Conservation (phyloP, 495 filamentous ascomycete genomes). For the Lophiotrema nucula region DNA sequence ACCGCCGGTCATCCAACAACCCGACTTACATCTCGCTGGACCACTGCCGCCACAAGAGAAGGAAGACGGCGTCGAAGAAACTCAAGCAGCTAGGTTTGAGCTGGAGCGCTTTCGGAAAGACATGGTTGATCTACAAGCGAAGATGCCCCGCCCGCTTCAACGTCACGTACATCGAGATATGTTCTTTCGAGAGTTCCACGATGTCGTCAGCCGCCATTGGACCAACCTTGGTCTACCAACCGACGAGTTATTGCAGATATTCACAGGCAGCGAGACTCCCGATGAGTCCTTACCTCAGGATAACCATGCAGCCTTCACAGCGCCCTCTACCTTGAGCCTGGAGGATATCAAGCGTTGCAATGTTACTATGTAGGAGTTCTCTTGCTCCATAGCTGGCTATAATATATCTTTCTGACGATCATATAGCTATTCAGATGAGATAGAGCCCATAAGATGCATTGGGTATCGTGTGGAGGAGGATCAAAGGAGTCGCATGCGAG, state of each 20-base stretch:
- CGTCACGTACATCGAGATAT: not conserved
- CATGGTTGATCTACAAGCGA: not conserved
- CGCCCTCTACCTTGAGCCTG: not conserved
- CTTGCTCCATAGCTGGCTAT: not conserved
- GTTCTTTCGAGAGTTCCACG: constrained; percentile 2
- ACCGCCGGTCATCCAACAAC: not conserved
- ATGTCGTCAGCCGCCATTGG: constrained; percentile 1
- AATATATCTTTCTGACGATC: not conserved
- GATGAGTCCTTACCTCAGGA: not conserved
- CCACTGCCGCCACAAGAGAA: not conserved
- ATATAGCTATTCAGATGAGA: not conserved
- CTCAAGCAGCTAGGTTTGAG: not conserved
- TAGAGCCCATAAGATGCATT: not conserved
- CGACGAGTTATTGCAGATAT: not conserved
- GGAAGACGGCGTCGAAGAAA: not conserved
- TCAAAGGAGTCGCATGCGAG: not conserved
- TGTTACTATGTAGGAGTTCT: not conserved
- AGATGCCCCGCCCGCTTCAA: constrained; percentile 4
- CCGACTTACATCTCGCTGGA: not conserved
- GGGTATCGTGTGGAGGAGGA: constrained; percentile 1
- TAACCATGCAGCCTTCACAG: not conserved
- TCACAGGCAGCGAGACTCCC: not conserved
- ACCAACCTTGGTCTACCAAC: not conserved
- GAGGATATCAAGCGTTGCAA: not conserved
- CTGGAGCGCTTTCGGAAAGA: constrained; percentile 3